A percentile compares a stretch with the other conserved stretches of the same genome.
These are phyloP conservation scores for Paratinospora sagittata DNA, from an alignment of 164 flowering plant genomes.

Conservation along the genomic window DNA sequence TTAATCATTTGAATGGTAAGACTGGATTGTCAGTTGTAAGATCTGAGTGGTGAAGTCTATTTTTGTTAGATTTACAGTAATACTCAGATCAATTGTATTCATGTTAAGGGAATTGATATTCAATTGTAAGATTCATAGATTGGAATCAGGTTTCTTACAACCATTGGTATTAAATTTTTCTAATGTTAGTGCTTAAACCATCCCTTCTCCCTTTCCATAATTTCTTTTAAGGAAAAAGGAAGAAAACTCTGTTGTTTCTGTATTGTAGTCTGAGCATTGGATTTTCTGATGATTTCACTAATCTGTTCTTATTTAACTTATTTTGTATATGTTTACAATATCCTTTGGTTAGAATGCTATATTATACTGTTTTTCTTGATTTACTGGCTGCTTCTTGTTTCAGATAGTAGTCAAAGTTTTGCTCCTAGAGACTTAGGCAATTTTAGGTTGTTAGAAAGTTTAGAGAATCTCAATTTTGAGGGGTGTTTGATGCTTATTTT, in stretches of 20 bases:
- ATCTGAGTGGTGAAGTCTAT: no score
- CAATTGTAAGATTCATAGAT: no score
- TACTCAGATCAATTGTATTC: no score
- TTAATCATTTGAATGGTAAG: no score
- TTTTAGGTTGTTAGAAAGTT: not conserved
- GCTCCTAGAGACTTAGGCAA: not conserved
- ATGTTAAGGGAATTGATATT: no score
- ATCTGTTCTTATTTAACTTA: not conserved
- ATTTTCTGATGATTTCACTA: not conserved
- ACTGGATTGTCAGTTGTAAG: no score
- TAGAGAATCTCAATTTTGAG: constrained; percentile 5
- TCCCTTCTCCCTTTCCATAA: not conserved
- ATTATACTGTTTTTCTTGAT: not conserved
- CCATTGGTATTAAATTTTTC: not conserved
- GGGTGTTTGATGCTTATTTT: constrained; percentile 28
- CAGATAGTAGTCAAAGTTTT: not conserved
- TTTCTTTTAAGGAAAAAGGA: not conserved
- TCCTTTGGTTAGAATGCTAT: not conserved
- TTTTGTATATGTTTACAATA: not conserved
- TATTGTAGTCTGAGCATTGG: not conserved
- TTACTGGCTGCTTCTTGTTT: not conserved
- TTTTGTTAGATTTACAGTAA: no score
- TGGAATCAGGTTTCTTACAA: no score
- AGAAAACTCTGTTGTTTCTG: not conserved
- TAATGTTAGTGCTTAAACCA: not conserved